Evolutionary conservation across 306 rosid species (phyloP).

Genomic region (Fragaria vesca): DNA sequence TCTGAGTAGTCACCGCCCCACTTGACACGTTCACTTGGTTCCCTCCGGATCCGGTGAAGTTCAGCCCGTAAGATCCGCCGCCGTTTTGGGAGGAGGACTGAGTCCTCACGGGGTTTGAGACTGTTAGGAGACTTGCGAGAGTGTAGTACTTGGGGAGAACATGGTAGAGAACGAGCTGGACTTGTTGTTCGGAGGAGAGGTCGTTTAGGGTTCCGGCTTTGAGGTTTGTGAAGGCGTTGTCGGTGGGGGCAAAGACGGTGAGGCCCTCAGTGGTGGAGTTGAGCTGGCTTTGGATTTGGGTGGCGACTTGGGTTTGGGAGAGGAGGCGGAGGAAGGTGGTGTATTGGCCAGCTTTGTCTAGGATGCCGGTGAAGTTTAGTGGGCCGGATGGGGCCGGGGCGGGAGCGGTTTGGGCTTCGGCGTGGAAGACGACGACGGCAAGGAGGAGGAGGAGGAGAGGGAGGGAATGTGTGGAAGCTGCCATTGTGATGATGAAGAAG

Average conservation of each 20-base stretch:
- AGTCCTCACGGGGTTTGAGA: conserved; percentile 76
- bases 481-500: conserved; percentile 44
- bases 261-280: conserved; percentile 58
- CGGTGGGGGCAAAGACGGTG: conserved; percentile 78
- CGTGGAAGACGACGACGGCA: conserved; percentile 23
- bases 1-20: conserved; percentile 38
- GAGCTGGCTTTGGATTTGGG: conserved; percentile 59
- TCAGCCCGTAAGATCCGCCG: conserved; percentile 56
- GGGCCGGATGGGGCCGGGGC: conserved; percentile 53
- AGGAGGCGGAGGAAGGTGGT: conserved; percentile 51
- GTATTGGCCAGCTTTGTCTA: conserved; percentile 60
- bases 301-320: conserved; percentile 40
- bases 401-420: conserved; percentile 52
- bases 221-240: conserved; percentile 76
- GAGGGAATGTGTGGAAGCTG: conserved; percentile 33
- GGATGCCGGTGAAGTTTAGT: conserved; percentile 57
- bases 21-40: conserved; percentile 71
- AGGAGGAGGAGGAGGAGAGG: conserved; percentile 34
- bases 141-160: conserved; percentile 60
- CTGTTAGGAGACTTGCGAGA: conserved; percentile 42
- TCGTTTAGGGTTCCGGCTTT: conserved; percentile 54
- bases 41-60: conserved; percentile 57
- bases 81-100: conserved; percentile 34
- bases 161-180: conserved; percentile 60
- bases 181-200: conserved; percentile 46